Conservation (phyloP, 2,329 filamentous ascomycete species). For the Fusarium setosum region DNA sequence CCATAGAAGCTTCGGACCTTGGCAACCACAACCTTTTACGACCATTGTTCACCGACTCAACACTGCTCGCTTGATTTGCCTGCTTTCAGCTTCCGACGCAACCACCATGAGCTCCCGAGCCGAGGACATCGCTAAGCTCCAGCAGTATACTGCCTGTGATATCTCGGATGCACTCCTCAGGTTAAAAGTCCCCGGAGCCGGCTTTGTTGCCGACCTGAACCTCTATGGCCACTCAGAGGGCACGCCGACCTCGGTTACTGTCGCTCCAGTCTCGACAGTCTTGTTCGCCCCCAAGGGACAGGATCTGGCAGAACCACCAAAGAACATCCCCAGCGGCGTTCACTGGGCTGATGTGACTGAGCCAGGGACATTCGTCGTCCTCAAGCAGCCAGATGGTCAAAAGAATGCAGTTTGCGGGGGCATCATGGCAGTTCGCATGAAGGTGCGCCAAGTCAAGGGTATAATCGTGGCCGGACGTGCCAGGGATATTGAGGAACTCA, state of each 20-base stretch:
- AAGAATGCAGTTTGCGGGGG: conserved; percentile 80
- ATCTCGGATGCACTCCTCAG: conserved; percentile 80
- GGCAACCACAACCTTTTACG: conserved; percentile 15
- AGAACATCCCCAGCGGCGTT: conserved; percentile 66
- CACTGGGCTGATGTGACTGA: conserved; percentile 77
- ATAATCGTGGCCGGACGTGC: conserved; percentile 76
- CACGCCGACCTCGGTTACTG: conserved; percentile 43
- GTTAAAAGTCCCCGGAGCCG: conserved; percentile 73
- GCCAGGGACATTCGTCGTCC: conserved; percentile 70
- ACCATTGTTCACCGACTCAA: conserved; percentile 31
- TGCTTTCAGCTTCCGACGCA: conserved; percentile 15
- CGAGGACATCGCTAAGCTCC: conserved; percentile 44
- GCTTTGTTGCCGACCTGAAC: conserved; percentile 70
- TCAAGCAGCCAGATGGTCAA: conserved; percentile 74
- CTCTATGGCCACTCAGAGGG: conserved; percentile 46
- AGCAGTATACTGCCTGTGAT: conserved; percentile 62
- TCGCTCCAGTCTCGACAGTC: conserved; percentile 70
- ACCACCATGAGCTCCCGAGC: conserved; percentile 36
- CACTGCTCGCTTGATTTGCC: conserved; percentile 18
- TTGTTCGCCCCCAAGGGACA: conserved; percentile 71
- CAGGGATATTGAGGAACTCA: conserved; percentile 72
- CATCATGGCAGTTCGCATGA: conserved; percentile 79
- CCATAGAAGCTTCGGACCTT: conserved; percentile 16
- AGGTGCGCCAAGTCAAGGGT: conserved; percentile 67
- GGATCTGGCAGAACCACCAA: conserved; percentile 41